Percentiles rank a stretch among this genome's conserved stretches.
Evolutionary conservation across 257 asterid species (phyloP).

Genomic region (Ocimum tenuiflorum): DNA sequence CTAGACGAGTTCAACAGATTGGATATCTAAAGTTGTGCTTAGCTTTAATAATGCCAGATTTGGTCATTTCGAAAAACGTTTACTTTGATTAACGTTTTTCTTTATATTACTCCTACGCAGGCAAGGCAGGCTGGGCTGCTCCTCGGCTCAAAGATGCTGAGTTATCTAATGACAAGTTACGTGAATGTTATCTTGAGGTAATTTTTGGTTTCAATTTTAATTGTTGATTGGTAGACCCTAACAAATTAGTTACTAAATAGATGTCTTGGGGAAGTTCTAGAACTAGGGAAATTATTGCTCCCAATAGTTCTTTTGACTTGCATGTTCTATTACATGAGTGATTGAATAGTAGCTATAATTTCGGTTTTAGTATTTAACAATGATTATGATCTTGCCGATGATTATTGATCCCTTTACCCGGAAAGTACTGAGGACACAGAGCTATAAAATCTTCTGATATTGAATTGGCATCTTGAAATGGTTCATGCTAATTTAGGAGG

Average conservation of each 20-base stretch:
- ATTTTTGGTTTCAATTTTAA: slow-evolving; percentile 6
- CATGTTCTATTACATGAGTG: too few relatives aligned
- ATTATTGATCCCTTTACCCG: not conserved
- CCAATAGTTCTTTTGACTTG: not conserved
- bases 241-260: not conserved
- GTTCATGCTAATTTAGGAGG: too few relatives aligned
- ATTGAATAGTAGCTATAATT: not conserved
- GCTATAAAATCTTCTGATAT: not conserved
- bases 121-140: slow-evolving; percentile 94
- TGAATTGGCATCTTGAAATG: not conserved
- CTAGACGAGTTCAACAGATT: too few relatives aligned
- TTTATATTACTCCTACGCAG: slow-evolving; percentile 31
- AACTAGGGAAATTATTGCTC: too few relatives aligned
- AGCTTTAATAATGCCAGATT: not conserved
- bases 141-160: slow-evolving; percentile 98
- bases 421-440: not conserved
- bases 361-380: too few relatives aligned
- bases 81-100: slow-evolving; percentile 4
- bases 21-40: too few relatives aligned
- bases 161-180: slow-evolving; percentile 75
- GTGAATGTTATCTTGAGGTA: slow-evolving; percentile 89
- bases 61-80: not conserved
- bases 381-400: not conserved
- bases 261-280: not conserved
- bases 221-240: not conserved